Evolutionary conservation across 768 basidiomycete species (phyloP).

Genomic region (Mycena crocata): DNA sequence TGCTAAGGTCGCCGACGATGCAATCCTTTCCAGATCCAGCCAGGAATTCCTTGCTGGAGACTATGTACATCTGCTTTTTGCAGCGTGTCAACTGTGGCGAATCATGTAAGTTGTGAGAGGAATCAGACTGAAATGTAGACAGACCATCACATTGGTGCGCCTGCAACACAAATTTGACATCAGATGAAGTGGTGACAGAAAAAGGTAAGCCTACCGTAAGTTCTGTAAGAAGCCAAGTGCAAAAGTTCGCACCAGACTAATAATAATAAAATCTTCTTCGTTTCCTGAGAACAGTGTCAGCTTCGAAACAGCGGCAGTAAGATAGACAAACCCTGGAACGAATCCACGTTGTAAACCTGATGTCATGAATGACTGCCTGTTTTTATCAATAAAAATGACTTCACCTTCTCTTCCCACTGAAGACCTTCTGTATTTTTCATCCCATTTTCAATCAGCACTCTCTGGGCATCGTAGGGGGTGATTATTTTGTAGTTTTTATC

Average conservation of each 20-base stretch:
- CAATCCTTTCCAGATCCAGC: conserved; percentile 58
- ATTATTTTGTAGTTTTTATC: conserved; percentile 70
- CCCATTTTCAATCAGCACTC: conserved; percentile 64
- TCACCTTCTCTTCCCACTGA: conserved; percentile 78
- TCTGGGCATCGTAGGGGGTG: conserved; percentile 86
- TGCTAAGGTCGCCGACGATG: conserved; percentile 56
- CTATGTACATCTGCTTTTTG: conserved; percentile 82
- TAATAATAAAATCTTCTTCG: conserved; percentile 83
- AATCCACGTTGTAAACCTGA: conserved; percentile 31
- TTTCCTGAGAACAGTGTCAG: conserved; percentile 65
- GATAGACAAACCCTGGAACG: conserved; percentile 27
- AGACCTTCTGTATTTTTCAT: conserved; percentile 63
- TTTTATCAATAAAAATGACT: conserved; percentile 23
- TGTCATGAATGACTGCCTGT: conserved; percentile 7
- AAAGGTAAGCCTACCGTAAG: conserved; percentile 46
- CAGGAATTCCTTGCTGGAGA: conserved; percentile 74
- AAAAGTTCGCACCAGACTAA: conserved; percentile 72
- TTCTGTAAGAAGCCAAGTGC: conserved; percentile 76
- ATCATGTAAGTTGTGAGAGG: no score
- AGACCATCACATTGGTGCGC: conserved; percentile 91
- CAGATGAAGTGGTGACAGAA: not conserved
- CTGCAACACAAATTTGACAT: no score
- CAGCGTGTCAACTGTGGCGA: conserved; percentile 85
- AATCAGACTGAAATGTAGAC: no score
- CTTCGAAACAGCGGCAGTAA: conserved; percentile 6